A percentile compares a stretch with the other conserved stretches of the same genome.
Conservation (phyloP, 192 early-diverging fungal genomes). For the Rhizophagus sp. region DNA sequence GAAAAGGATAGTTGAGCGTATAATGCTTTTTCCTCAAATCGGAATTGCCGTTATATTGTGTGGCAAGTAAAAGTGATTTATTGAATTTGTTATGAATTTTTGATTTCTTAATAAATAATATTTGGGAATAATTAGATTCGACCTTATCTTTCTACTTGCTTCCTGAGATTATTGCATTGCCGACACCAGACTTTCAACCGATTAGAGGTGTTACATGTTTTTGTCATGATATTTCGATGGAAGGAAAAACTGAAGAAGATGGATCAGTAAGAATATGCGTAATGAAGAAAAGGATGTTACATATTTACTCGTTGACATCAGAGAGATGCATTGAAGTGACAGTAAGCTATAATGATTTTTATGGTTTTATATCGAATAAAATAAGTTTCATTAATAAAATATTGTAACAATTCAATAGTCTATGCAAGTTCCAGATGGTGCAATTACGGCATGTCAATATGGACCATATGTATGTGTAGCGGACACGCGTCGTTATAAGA, state of each 20-base stretch:
- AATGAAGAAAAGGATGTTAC: slow-evolving; percentile 49
- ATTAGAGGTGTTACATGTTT: slow-evolving; percentile 66
- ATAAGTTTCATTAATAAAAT: not conserved
- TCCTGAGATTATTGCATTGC: slow-evolving; percentile 49
- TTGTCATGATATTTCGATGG: slow-evolving; percentile 50
- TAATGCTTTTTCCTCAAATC: slow-evolving; percentile 65
- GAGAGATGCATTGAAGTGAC: not conserved
- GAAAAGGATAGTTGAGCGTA: slow-evolving; percentile 58
- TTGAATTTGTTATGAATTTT: not conserved
- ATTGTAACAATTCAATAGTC: not conserved
- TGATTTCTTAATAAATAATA: too few species aligned
- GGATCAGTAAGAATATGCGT: slow-evolving; percentile 52
- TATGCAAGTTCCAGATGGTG: slow-evolving; percentile 56
- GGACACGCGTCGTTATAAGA: slow-evolving; percentile 68
- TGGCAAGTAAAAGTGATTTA: slow-evolving; percentile 47
- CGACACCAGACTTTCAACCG: slow-evolving; percentile 37
- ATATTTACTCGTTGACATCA: slow-evolving; percentile 39
- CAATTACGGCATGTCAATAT: slow-evolving; percentile 55
- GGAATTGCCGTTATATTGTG: slow-evolving; percentile 64
- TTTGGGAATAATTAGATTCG: slow-evolving; percentile 51
- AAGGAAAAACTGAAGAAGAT: slow-evolving; percentile 48
- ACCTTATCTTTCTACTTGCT: slow-evolving; percentile 65
- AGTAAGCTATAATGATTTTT: not conserved
- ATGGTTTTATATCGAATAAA: not conserved
- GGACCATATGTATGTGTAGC: slow-evolving; percentile 63